Conservation (phyloP, 2,329 filamentous ascomycete genomes). For the Penicillium decumbens region DNA sequence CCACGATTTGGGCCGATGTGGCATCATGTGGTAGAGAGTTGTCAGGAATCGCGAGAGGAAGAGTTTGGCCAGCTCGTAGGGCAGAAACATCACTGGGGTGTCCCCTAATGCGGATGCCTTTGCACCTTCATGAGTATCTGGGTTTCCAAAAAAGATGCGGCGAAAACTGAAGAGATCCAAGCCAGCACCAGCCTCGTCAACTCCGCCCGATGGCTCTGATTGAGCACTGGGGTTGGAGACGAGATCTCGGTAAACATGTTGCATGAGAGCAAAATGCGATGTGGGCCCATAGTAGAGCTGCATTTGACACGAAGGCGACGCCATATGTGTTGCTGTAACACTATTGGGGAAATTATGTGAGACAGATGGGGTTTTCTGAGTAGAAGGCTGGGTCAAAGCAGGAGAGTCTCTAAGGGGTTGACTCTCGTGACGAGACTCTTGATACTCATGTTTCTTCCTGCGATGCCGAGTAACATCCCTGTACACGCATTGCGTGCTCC, state of each 20-base stretch:
- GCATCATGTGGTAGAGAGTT: conserved; percentile 40
- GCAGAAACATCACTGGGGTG: conserved; percentile 35
- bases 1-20: conserved; percentile 34
- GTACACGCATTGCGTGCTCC: conserved; percentile 34
- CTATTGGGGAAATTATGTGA: conserved; percentile 38
- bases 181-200: conserved; percentile 38
- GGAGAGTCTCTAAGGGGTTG: conserved; percentile 15
- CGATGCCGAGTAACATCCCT: conserved; percentile 36
- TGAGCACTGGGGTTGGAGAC: conserved; percentile 20
- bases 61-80: conserved; percentile 36
- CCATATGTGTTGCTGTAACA: conserved; percentile 46
- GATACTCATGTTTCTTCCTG: conserved; percentile 29
- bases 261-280: conserved; percentile 45
- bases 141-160: conserved; percentile 40
- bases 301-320: conserved; percentile 43
- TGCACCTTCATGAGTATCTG: conserved; percentile 31
- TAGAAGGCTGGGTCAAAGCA: conserved; percentile 9
- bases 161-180: conserved; percentile 39
- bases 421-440: conserved; percentile 12
- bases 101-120: conserved; percentile 23
- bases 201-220: conserved; percentile 26
- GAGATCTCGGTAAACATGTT: conserved; percentile 36
- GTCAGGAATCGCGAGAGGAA: conserved; percentile 43
- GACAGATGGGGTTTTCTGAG: conserved; percentile 18
- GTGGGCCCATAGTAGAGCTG: conserved; percentile 48